phyloP scores from a whole-genome alignment of 2,329 filamentous ascomycete genomes.

The Aspergillus niger region DNA sequence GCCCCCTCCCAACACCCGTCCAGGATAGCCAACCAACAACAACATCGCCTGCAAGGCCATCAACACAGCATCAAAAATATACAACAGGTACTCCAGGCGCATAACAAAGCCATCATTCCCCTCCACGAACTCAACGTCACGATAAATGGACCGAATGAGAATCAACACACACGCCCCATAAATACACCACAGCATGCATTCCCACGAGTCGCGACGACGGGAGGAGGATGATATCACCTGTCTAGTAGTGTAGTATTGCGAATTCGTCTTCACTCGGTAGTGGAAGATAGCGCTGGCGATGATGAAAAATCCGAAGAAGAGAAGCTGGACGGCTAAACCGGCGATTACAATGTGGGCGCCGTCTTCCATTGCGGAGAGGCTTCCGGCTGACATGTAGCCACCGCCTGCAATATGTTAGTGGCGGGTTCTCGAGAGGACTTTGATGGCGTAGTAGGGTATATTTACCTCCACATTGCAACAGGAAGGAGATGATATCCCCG shows the following conservation, averaged over 20 bases:
- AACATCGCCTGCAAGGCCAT: slow-evolving; percentile 23
- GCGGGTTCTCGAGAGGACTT: not conserved
- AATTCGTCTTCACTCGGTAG: slow-evolving; percentile 35
- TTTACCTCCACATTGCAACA: slow-evolving; percentile 31
- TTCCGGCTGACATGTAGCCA: slow-evolving; percentile 31
- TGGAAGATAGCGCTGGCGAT: slow-evolving; percentile 55
- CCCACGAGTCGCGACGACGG: slow-evolving; percentile 13
- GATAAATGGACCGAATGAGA: slow-evolving; percentile 35
- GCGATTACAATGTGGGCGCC: slow-evolving; percentile 52
- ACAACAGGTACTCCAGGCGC: slow-evolving; percentile 32
- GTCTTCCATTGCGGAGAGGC: slow-evolving; percentile 14
- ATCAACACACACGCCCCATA: slow-evolving; percentile 33
- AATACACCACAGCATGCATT: slow-evolving; percentile 20
- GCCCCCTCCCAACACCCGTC: not conserved
- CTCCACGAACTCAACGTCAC: slow-evolving; percentile 36
- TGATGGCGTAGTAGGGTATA: not conserved
- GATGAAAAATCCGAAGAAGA: slow-evolving; percentile 61
- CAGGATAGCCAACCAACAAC: not conserved
- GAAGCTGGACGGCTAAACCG: slow-evolving; percentile 60
- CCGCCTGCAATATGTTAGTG: slow-evolving; percentile 23
- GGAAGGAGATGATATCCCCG: slow-evolving; percentile 33
- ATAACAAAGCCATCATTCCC: slow-evolving; percentile 36
- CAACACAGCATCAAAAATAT: slow-evolving; percentile 37
- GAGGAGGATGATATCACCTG: too few relatives aligned
- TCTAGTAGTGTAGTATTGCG: too few relatives aligned